Evolutionary conservation across 441 rosid genomes (phyloP).

Genomic region (Pelargonium exstipulatum): DNA sequence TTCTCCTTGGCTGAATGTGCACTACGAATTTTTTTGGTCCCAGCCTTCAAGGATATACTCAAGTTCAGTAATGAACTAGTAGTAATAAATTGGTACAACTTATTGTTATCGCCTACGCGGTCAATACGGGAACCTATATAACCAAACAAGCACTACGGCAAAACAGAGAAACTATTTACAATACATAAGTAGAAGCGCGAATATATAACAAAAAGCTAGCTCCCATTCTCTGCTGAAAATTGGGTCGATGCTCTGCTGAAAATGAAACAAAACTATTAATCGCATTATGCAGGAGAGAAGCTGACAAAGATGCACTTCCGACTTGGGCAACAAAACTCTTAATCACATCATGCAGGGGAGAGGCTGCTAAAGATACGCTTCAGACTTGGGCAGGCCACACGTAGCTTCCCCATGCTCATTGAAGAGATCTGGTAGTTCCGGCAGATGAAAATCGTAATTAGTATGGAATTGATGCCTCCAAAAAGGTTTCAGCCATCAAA

Average conservation of each 20-base stretch:
- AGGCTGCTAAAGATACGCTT: conserved; percentile 69
- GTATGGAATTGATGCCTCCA: conserved; percentile 1
- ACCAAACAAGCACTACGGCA: background rate
- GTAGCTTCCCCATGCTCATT: conserved; percentile 64
- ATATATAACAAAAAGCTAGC: no score
- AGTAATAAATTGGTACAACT: background rate
- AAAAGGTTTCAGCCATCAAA: background rate
- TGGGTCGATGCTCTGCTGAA: background rate
- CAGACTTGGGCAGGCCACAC: conserved; percentile 68
- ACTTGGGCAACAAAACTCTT: background rate
- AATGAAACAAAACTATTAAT: background rate
- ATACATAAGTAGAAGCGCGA: conserved; percentile 12
- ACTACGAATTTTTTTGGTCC: no score
- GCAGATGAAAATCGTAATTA: background rate
- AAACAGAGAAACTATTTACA: conserved; percentile 27
- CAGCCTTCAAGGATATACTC: background rate
- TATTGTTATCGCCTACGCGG: background rate
- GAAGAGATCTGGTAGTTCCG: conserved; percentile 47
- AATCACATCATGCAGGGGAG: conserved; percentile 12
- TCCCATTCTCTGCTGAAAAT: no score
- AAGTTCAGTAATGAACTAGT: background rate
- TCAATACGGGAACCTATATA: background rate
- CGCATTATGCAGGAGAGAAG: conserved; percentile 30
- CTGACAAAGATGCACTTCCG: no score
- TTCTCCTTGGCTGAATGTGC: no score